phyloP scores from a whole-genome alignment of 1,284 basidiomycete species.

The Volvariella volvacea region DNA sequence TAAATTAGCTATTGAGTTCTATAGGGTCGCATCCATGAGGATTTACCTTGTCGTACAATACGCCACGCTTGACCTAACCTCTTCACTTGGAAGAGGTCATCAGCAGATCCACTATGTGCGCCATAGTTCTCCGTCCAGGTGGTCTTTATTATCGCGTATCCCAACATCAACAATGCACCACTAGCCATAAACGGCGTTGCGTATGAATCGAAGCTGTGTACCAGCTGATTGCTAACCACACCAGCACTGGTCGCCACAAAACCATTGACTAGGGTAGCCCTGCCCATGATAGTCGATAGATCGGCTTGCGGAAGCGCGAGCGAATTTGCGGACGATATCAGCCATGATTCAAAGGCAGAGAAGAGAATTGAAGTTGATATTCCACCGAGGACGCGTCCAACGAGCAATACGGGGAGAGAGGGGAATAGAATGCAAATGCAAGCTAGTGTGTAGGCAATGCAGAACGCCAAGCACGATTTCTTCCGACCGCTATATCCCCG shows the following conservation, averaged over 20 bases:
- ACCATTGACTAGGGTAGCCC: conserved; percentile 66
- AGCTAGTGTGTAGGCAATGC: conserved; percentile 52
- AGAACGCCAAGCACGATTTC: conserved; percentile 60
- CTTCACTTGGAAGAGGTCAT: conserved; percentile 43
- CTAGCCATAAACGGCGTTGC: conserved; percentile 62
- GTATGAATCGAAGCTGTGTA: conserved; percentile 40
- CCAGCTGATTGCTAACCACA: conserved; percentile 56
- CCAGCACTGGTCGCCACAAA: conserved; percentile 64
- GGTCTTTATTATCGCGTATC: conserved; percentile 47
- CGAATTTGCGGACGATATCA: conserved; percentile 53
- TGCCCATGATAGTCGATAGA: conserved; percentile 64
- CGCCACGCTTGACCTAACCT: conserved; percentile 52
- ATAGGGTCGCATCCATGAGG: conserved; percentile 3
- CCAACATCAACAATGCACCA: conserved; percentile 44
- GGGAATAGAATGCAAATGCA: conserved; percentile 54
- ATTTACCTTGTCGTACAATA: conserved; percentile 48
- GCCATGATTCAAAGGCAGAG: conserved; percentile 71
- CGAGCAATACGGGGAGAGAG: conserved; percentile 48
- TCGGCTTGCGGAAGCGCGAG: conserved; percentile 46
- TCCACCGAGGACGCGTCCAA: conserved; percentile 60
- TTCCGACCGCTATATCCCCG: conserved; percentile 48
- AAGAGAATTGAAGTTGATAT: conserved; percentile 70
- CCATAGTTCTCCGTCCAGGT: conserved; percentile 69
- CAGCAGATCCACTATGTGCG: conserved; percentile 28
- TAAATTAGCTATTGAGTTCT: conserved; percentile 1